A percentile compares a stretch with the other conserved stretches of the same genome.
Conservation (phyloP, 106 monocot species). For the Allium sativum region DNA sequence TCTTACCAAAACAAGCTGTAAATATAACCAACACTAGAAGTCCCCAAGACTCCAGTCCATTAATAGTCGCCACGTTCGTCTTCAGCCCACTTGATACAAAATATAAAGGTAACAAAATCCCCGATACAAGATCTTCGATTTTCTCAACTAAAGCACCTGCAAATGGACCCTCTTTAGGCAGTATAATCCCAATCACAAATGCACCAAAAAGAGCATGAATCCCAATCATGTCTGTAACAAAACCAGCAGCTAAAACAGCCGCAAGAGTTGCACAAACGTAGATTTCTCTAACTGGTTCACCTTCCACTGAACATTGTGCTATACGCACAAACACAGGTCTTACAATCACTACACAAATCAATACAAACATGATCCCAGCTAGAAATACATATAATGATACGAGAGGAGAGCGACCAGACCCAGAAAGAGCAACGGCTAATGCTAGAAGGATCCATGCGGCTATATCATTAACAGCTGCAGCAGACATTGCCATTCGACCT, state of each 20-base stretch:
- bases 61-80: constrained; percentile 19
- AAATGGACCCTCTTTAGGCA: constrained; percentile 26
- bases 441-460: constrained; percentile 17
- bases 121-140: constrained; percentile 19
- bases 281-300: constrained; percentile 15
- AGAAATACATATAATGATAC: constrained; percentile 20
- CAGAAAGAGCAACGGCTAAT: constrained; percentile 13
- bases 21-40: constrained; percentile 16
- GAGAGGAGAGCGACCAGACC: constrained; percentile 13
- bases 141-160: constrained; percentile 18
- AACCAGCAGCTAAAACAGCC: constrained; percentile 13
- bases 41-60: constrained; percentile 16
- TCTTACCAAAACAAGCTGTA: constrained; percentile 16
- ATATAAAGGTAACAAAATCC: constrained; percentile 27
- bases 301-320: constrained; percentile 12
- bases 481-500: constrained; percentile 16
- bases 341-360: constrained; percentile 2
- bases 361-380: constrained; percentile 14
- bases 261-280: constrained; percentile 17
- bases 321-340: constrained; percentile 14
- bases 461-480: constrained; percentile 16
- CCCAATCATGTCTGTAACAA: constrained; percentile 16
- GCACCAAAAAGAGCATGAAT: constrained; percentile 33
- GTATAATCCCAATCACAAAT: constrained; percentile 29
- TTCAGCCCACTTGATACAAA: constrained; percentile 31